Evolutionary conservation across 306 rosid genomes (phyloP).

Genomic region (Corylus americana): DNA sequence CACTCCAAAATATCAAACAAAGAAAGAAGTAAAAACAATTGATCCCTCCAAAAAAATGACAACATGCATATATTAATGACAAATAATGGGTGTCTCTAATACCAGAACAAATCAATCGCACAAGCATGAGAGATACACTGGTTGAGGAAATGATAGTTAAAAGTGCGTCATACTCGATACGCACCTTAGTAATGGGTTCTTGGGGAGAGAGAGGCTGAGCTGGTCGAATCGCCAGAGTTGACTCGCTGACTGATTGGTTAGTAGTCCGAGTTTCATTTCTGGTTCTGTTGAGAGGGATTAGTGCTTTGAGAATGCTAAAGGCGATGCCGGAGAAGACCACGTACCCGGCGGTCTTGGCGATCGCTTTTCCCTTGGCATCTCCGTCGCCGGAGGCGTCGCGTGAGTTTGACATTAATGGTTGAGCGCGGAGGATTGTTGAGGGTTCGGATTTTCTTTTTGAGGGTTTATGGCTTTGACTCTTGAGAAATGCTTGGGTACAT

Average conservation of each 20-base stretch:
- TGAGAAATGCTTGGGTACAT: too few species aligned
- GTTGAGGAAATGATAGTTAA: too few species aligned
- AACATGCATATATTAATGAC: too few species aligned
- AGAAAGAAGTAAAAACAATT: background rate
- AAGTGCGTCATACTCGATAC: background rate
- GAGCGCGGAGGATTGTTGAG: background rate
- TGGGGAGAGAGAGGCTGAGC: slow-evolving; percentile 21
- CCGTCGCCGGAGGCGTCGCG: slow-evolving; percentile 10
- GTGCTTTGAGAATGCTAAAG: slow-evolving; percentile 31
- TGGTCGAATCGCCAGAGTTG: slow-evolving; percentile 17
- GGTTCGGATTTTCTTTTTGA: background rate
- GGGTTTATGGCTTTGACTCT: background rate
- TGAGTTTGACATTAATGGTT: slow-evolving; percentile 28
- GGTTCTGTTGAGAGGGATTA: slow-evolving; percentile 28
- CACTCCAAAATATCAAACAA: background rate
- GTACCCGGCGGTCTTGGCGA: slow-evolving; percentile 27
- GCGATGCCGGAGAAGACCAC: slow-evolving; percentile 39
- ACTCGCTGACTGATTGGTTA: slow-evolving; percentile 5
- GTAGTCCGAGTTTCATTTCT: slow-evolving; percentile 7
- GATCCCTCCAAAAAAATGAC: background rate
- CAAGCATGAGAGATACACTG: too few species aligned
- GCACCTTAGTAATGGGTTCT: slow-evolving; percentile 18
- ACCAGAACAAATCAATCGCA: too few species aligned
- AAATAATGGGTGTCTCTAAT: too few species aligned
- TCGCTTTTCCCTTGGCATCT: slow-evolving; percentile 9